These are phyloP conservation scores for Colletotrichum camelliae DNA, from an alignment of 2,329 filamentous ascomycete genomes.

Conservation along the genomic window DNA sequence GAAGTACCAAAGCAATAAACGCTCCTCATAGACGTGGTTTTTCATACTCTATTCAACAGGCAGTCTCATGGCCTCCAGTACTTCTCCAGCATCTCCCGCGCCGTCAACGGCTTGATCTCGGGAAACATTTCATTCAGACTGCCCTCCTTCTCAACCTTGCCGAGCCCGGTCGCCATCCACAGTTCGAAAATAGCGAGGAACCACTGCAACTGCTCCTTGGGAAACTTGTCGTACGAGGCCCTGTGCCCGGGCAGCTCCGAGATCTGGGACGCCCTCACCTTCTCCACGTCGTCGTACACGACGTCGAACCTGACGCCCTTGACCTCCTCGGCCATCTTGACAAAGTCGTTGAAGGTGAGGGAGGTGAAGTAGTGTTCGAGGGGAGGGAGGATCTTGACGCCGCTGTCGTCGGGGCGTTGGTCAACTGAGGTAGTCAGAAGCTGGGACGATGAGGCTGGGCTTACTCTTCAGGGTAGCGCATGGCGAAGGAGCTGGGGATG, in stretches of 20 bases:
- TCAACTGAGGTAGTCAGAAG: not conserved
- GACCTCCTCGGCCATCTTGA: constrained; percentile 38
- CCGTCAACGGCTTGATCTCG: constrained; percentile 27
- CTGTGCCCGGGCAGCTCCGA: constrained; percentile 34
- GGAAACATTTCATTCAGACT: constrained; percentile 32
- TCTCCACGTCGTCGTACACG: constrained; percentile 33
- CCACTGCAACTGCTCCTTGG: constrained; percentile 25
- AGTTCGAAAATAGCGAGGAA: constrained; percentile 26
- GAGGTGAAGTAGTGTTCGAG: not conserved
- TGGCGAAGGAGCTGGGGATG: constrained; percentile 47
- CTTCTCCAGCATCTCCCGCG: constrained; percentile 26
- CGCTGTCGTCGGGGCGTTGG: not conserved
- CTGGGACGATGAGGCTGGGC: not conserved
- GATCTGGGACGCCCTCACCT: constrained; percentile 34
- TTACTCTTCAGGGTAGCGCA: constrained; percentile 35
- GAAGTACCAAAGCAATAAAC: no score
- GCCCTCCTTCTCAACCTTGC: constrained; percentile 13
- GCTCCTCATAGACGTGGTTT: not conserved
- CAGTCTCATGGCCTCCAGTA: not conserved
- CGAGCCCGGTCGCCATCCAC: constrained; percentile 21
- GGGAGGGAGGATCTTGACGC: constrained; percentile 25
- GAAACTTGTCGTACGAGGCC: not conserved
- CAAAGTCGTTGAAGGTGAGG: constrained; percentile 46
- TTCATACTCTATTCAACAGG: not conserved
- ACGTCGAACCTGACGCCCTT: constrained; percentile 40